Conservation (phyloP, 2,329 filamentous ascomycete genomes). For the Didymella pomorum region DNA sequence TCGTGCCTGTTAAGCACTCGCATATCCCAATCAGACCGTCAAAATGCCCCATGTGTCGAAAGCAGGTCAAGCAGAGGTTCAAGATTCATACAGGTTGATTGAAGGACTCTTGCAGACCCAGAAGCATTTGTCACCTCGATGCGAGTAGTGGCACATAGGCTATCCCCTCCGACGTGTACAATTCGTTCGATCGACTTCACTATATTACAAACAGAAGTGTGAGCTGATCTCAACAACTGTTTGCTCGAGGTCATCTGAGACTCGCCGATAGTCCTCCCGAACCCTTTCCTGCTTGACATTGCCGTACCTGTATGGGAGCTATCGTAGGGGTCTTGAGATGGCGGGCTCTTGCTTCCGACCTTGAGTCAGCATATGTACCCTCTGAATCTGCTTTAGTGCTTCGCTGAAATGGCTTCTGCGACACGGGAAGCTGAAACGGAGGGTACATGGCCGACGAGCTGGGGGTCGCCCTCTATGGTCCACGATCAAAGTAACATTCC, state of each 20-base stretch:
- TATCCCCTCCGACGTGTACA: neutral
- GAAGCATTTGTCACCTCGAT: neutral
- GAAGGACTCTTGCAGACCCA: neutral
- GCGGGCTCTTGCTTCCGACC: neutral
- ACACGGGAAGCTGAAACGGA: neutral
- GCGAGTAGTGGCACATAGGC: neutral
- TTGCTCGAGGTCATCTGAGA: neutral
- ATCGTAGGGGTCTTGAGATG: neutral
- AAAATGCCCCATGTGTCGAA: constrained; percentile 58
- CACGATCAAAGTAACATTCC: neutral
- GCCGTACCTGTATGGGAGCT: neutral
- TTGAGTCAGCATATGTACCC: neutral
- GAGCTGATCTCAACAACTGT: neutral
- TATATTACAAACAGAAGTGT: neutral
- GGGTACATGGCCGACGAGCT: neutral
- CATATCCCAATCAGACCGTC: constrained; percentile 51
- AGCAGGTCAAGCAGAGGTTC: constrained; percentile 56
- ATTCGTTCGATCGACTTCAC: neutral
- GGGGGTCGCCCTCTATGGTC: neutral
- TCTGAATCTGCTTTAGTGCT: neutral
- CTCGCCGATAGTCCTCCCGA: neutral
- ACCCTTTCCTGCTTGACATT: neutral
- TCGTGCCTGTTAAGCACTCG: constrained; percentile 55
- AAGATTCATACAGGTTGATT: constrained; percentile 42
- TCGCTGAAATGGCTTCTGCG: neutral